phyloP scores from a whole-genome alignment of 2,329 filamentous ascomycete species.

The Pseudomassariella vexata region DNA sequence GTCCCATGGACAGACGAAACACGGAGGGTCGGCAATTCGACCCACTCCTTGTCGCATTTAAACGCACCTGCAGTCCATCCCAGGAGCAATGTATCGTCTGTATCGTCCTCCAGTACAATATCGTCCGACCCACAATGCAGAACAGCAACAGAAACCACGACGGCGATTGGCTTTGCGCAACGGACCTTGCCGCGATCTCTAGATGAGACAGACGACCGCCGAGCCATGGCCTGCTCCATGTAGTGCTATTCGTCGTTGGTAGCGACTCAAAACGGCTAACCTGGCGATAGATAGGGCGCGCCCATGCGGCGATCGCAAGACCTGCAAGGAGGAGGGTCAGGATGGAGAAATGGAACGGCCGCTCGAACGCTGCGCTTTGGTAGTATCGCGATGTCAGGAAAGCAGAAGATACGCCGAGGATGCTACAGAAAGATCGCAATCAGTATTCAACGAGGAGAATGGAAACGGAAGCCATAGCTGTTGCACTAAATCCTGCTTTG shows the following conservation, averaged over 20 bases:
- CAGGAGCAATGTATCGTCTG: conserved; percentile 27
- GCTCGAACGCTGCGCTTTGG: conserved; percentile 29
- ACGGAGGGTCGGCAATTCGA: too few species aligned
- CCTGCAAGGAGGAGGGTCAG: conserved; percentile 19
- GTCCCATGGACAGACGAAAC: too few species aligned
- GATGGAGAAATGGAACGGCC: conserved; percentile 29
- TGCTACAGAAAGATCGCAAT: too few species aligned
- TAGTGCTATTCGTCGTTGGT: conserved; percentile 6
- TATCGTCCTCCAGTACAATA: conserved; percentile 25
- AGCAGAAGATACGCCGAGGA: conserved; percentile 14
- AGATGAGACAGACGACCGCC: background rate
- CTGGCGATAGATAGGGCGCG: conserved; percentile 9
- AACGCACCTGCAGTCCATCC: conserved; percentile 26
- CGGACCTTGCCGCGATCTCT: background rate
- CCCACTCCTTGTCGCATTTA: background rate
- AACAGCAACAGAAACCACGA: conserved; percentile 15
- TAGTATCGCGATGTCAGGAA: conserved; percentile 26
- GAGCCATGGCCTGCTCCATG: conserved; percentile 3
- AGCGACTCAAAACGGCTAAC: conserved; percentile 8
- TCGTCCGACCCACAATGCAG: conserved; percentile 17
- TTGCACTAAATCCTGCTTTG: too few species aligned
- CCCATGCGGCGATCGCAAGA: conserved; percentile 12
- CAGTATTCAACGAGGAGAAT: too few species aligned
- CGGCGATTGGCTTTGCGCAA: conserved; percentile 6
- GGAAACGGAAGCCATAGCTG: too few species aligned